Conservation (phyloP, 2,329 filamentous ascomycete genomes). For the Knufia fluminis region DNA sequence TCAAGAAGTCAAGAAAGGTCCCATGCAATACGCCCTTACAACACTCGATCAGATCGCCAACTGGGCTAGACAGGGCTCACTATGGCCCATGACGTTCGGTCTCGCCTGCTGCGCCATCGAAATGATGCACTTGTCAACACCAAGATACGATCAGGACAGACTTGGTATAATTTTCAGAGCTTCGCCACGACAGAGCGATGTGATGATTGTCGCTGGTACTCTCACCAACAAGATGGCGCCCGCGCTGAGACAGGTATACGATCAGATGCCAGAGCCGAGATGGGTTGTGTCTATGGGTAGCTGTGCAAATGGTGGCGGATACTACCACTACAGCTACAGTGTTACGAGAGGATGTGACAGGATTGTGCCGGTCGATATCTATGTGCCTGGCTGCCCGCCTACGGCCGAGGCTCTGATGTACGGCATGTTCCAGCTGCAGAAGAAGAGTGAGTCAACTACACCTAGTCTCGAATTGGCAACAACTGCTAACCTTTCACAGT, state of each 20-base stretch:
- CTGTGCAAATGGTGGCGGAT: slow-evolving; percentile 75
- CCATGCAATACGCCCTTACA: slow-evolving; percentile 42
- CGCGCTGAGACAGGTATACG: slow-evolving; percentile 80
- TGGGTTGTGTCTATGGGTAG: slow-evolving; percentile 83
- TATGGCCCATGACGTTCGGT: slow-evolving; percentile 84
- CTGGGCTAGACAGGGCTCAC: slow-evolving; percentile 74
- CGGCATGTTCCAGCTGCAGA: slow-evolving; percentile 65
- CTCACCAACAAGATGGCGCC: slow-evolving; percentile 96
- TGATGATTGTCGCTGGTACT: slow-evolving; percentile 90
- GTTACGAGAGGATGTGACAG: slow-evolving; percentile 67
- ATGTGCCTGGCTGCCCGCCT: slow-evolving; percentile 62
- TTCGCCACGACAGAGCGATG: slow-evolving; percentile 76
- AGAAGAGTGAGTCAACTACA: slow-evolving; percentile 44
- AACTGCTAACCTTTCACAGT: slow-evolving; percentile 27
- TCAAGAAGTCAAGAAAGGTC: slow-evolving; percentile 42
- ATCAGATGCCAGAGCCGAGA: slow-evolving; percentile 87
- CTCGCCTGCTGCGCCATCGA: slow-evolving; percentile 83
- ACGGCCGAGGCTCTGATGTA: slow-evolving; percentile 46
- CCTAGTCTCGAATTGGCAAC: neutral
- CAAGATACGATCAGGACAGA: slow-evolving; percentile 81
- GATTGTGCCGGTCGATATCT: slow-evolving; percentile 70
- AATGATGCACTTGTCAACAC: slow-evolving; percentile 87
- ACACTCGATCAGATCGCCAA: slow-evolving; percentile 61
- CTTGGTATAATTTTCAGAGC: slow-evolving; percentile 86
- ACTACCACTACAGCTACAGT: slow-evolving; percentile 79